Percentiles rank a stretch among this genome's conserved stretches.
These are phyloP conservation scores for Chaetomium sp. DNA, from an alignment of 2,329 filamentous ascomycete species.

Conservation along the genomic window DNA sequence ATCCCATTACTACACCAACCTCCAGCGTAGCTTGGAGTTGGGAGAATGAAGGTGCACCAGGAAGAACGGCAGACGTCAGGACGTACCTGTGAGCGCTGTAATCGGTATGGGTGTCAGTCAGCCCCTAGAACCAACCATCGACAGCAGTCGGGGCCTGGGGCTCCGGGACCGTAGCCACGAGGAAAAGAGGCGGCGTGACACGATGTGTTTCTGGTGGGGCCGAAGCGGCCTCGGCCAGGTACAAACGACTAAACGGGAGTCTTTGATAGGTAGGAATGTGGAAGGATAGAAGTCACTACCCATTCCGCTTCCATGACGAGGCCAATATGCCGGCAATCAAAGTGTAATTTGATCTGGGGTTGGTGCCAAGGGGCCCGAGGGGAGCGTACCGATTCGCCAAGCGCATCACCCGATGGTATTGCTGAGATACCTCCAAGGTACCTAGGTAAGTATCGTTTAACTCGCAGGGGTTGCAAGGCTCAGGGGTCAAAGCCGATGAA, in stretches of 20 bases:
- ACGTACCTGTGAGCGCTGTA: too few relatives aligned
- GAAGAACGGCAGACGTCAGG: neutral
- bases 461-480: neutral
- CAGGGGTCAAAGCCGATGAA: neutral
- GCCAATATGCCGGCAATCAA: constrained; percentile 30
- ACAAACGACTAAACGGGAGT: neutral
- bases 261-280: neutral
- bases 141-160: neutral
- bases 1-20: neutral
- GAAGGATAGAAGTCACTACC: neutral
- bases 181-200: neutral
- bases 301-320: constrained; percentile 17
- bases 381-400: constrained; percentile 20
- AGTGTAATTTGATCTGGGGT: constrained; percentile 25
- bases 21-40: neutral
- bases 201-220: neutral
- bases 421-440: too few relatives aligned
- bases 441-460: neutral
- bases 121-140: neutral
- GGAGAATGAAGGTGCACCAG: neutral
- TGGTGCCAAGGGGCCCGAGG: neutral
- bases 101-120: neutral
- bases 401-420: constrained; percentile 23
- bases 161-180: neutral
- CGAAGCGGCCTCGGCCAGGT: neutral